Base-by-base conservation (phyloP, 2,329 filamentous ascomycete species). In the Stylonectria norvegica region DNA sequence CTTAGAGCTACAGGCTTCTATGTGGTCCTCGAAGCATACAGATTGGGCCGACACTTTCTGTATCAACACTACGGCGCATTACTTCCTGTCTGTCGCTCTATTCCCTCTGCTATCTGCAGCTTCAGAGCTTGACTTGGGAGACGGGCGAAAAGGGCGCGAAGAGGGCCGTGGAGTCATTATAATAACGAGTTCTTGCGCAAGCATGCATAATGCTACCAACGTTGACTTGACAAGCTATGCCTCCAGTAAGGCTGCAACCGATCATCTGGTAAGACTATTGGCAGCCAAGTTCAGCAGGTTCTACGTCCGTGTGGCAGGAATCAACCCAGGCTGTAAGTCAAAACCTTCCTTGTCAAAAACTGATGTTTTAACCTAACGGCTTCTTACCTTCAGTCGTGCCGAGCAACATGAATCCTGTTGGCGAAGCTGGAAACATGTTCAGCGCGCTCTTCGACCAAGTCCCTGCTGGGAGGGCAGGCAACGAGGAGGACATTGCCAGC, bases 221-320 rank as follows among this genome's bases (percentile, higher is more conserved):
- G 62, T 76, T 4, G 72, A 76, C 44, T 56, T 76, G 51, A 75
- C 70, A 5, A 72, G 68, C 48, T 76, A 76, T 44, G 71, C 71
- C 0, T 54, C 67, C 0, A 75, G 69, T 46, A 76, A 76, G 47
- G 72, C 72, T 1, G 72, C 70, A 0, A 74, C 71, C 1, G 72
- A 76, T 53, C 72, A 76, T 59, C 50, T 75, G 11, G 72, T 75
- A 2, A 62, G 52, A 35, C 52, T 76, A 38, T 46, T 77, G 40
- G 72, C 73, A 5, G 62, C 64, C 5, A 76, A 76, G 48, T 75
- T 72, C 25, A 47, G 48, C 12, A 49, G 56, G 49, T 58, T 55
- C 34, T 62, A 62, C 20, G 57, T 65, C 2, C 50, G 62, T 18
- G 62, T 65, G 5, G 49, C 47, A 5, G 56, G 60, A 2, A 59